Evolutionary conservation across 352 stramenopile genomes (phyloP).

Genomic region (Pythium myriotylum): DNA sequence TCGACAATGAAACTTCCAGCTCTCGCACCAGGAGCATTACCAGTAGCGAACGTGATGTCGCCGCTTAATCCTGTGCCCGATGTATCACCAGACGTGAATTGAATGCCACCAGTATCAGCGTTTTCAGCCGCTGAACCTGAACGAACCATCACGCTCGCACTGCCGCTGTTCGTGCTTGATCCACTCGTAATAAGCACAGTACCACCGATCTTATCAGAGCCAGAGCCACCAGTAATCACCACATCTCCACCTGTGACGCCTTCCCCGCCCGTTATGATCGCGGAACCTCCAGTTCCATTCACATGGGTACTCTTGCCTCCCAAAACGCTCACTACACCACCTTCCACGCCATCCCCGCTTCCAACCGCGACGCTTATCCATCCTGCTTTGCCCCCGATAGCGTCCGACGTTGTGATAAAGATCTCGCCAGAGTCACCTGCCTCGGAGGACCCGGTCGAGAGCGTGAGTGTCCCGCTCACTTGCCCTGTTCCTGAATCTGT

Average conservation of each 20-base stretch:
- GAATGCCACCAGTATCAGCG: conserved; percentile 34
- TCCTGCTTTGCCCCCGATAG: conserved; percentile 25
- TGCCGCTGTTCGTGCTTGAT: conserved; percentile 17
- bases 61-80: conserved; percentile 41
- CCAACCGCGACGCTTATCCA: conserved; percentile 37
- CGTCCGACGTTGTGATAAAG: conserved; percentile 31
- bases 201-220: conserved; percentile 24
- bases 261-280: conserved; percentile 33
- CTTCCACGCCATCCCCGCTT: conserved; percentile 20
- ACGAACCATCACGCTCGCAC: conserved; percentile 25
- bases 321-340: conserved; percentile 24
- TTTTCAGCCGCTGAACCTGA: conserved; percentile 28
- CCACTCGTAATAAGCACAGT: conserved; percentile 30
- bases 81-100: conserved; percentile 31
- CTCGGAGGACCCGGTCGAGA: conserved; percentile 10
- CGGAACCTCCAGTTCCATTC: conserved; percentile 33
- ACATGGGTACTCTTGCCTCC: conserved; percentile 32
- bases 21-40: conserved; percentile 23
- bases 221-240: conserved; percentile 26
- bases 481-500: conserved; percentile 21
- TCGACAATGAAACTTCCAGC: conserved; percentile 46
- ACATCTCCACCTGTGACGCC: conserved; percentile 33
- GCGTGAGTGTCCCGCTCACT: conserved; percentile 20
- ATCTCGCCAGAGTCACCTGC: conserved; percentile 30
- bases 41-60: conserved; percentile 40